A percentile compares a stretch with the other conserved stretches of the same genome.
Conservation (phyloP, 306 rosid genomes). For the Prunus armeniaca region DNA sequence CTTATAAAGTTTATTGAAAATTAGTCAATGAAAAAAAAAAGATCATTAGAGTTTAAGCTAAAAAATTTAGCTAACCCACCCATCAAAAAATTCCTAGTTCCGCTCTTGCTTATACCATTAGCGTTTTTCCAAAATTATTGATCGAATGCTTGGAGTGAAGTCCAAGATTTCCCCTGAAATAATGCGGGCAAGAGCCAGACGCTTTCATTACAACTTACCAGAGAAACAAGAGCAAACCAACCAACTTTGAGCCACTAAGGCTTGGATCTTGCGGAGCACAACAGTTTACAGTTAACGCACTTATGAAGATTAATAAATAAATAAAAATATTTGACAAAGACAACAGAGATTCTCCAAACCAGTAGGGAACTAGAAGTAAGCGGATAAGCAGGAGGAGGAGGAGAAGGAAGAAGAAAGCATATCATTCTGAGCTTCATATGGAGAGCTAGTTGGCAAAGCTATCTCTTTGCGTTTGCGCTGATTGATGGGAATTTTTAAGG, state of each 20-base stretch:
- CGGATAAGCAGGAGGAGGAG: conserved; percentile 5
- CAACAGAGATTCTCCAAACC: background rate
- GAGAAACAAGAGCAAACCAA: background rate
- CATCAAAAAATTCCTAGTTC: too few relatives aligned
- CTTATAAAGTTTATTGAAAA: too few relatives aligned
- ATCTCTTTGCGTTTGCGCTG: conserved; percentile 14
- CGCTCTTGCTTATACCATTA: too few relatives aligned
- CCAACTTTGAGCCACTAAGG: background rate
- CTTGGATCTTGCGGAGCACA: background rate
- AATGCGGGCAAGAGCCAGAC: background rate
- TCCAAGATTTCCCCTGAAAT: background rate
- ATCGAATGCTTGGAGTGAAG: too few relatives aligned
- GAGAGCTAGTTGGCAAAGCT: conserved; percentile 18
- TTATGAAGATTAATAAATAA: background rate
- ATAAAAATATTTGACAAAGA: too few relatives aligned
- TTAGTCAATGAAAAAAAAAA: too few relatives aligned
- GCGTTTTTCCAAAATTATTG: too few relatives aligned
- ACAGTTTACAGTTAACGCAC: background rate
- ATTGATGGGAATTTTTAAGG: conserved; percentile 36
- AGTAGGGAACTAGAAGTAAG: background rate
- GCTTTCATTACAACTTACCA: background rate
- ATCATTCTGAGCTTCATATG: background rate
- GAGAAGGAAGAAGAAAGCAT: conserved; percentile 17
- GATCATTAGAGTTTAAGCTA: too few relatives aligned
- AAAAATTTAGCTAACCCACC: too few relatives aligned